Evolutionary conservation across 805 yeast genomes (phyloP).

Genomic region (Maudiozyma serrabonitensis): DNA sequence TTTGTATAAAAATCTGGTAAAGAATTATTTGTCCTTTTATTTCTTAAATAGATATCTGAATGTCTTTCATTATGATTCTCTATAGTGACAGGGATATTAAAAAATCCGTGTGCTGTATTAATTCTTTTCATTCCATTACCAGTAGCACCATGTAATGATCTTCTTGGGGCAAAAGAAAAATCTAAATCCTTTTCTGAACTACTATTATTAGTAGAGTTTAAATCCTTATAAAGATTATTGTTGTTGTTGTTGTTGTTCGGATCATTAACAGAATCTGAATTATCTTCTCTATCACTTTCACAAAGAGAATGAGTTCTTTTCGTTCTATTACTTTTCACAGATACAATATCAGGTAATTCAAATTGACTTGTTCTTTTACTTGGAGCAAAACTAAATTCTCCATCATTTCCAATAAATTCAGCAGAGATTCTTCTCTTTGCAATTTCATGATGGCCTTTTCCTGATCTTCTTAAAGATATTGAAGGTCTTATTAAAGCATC

Average conservation of each 20-base stretch:
- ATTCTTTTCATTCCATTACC: conserved; percentile 10
- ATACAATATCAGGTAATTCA: conserved; percentile 21
- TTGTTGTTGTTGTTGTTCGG: no score
- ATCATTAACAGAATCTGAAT: not conserved
- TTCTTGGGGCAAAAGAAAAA: conserved; percentile 8
- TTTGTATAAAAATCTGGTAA: not conserved
- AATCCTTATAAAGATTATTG: not conserved
- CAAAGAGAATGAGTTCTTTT: conserved; percentile 3
- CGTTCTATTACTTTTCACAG: conserved; percentile 13
- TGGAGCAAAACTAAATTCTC: not conserved
- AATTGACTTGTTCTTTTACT: conserved; percentile 4
- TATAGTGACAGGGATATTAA: conserved; percentile 16
- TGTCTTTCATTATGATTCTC: conserved; percentile 5
- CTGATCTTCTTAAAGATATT: conserved; percentile 8
- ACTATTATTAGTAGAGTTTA: not conserved
- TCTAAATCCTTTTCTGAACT: conserved; percentile 3
- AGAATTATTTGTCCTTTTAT: not conserved
- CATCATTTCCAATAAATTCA: conserved; percentile 1
- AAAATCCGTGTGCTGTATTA: conserved; percentile 9
- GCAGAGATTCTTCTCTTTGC: conserved; percentile 15
- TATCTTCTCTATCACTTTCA: not conserved
- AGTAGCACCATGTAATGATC: conserved; percentile 17
- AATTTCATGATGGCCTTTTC: conserved; percentile 12
- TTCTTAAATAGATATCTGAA: not conserved
- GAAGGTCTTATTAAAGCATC: conserved; percentile 5